These are phyloP conservation scores for Alisma plantagoaquatica DNA, from an alignment of 106 monocot species.

Conservation along the genomic window DNA sequence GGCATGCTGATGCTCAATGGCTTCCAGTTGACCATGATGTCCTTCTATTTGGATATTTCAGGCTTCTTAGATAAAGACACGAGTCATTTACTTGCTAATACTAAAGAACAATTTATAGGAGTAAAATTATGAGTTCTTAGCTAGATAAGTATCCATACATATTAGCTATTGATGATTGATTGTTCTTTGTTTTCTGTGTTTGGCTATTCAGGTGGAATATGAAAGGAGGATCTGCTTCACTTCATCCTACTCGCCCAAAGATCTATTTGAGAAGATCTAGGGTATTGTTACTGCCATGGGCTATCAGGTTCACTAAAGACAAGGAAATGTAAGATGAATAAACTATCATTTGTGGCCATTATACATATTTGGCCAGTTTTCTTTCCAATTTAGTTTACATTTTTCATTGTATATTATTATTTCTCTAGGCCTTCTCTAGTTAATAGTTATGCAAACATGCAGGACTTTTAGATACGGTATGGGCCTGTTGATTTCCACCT, in stretches of 20 bases:
- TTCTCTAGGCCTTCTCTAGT: not conserved
- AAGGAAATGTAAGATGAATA: constrained; percentile 54
- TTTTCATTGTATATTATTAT: too few species aligned
- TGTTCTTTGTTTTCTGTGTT: too few species aligned
- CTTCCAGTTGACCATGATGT: constrained; percentile 49
- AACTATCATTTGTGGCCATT: too few species aligned
- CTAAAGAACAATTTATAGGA: not conserved
- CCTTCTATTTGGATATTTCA: constrained; percentile 42
- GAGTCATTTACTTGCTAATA: not conserved
- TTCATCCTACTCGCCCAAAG: constrained; percentile 49
- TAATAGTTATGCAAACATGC: constrained; percentile 7
- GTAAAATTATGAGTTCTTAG: not conserved
- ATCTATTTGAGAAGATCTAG: constrained; percentile 58
- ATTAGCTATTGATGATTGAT: not conserved
- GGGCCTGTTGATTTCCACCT: constrained; percentile 11
- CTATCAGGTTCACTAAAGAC: constrained; percentile 46
- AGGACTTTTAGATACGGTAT: not conserved
- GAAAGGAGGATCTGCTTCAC: constrained; percentile 81
- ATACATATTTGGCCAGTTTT: too few species aligned
- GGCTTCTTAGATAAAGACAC: constrained; percentile 50
- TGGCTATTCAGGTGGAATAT: constrained; percentile 44
- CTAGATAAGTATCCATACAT: not conserved
- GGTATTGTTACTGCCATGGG: constrained; percentile 59
- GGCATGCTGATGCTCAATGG: too few species aligned
- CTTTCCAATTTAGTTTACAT: too few species aligned